Conservation (phyloP, 2,329 filamentous ascomycete species). For the Penicillium sp. region DNA sequence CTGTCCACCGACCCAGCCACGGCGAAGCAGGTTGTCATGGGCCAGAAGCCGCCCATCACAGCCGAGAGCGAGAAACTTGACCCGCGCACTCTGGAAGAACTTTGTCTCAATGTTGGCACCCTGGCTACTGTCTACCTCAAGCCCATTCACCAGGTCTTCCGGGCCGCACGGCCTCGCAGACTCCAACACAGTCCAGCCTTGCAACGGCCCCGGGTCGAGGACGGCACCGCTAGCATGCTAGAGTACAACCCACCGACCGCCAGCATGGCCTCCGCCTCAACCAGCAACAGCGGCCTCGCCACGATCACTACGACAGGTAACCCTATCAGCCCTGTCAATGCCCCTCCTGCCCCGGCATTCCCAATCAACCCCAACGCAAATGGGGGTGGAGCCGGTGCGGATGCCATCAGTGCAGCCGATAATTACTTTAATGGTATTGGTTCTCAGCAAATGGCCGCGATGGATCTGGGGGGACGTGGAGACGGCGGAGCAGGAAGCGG, state of each 20-base stretch:
- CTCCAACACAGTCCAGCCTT: slow-evolving; percentile 83
- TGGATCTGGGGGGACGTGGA: slow-evolving; percentile 68
- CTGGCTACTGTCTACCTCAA: slow-evolving; percentile 97
- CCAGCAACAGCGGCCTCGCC: slow-evolving; percentile 33
- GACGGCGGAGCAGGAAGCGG: slow-evolving; percentile 68
- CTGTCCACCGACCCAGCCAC: slow-evolving; percentile 87
- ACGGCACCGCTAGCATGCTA: slow-evolving; percentile 34
- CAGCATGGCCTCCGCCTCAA: slow-evolving; percentile 34
- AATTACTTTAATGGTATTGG: slow-evolving; percentile 84
- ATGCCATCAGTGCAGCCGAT: slow-evolving; percentile 82
- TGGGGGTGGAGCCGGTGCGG: slow-evolving; percentile 59
- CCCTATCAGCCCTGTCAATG: slow-evolving; percentile 35
- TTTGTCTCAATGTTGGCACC: slow-evolving; percentile 95
- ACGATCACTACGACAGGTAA: slow-evolving; percentile 38
- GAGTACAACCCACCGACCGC: slow-evolving; percentile 43
- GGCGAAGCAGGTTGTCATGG: slow-evolving; percentile 91
- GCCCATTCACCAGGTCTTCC: slow-evolving; percentile 95
- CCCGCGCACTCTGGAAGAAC: slow-evolving; percentile 87
- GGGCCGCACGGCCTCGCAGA: slow-evolving; percentile 77
- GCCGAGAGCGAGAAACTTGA: slow-evolving; percentile 95
- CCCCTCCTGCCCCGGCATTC: slow-evolving; percentile 30
- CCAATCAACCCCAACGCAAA: slow-evolving; percentile 70
- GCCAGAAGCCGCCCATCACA: slow-evolving; percentile 93
- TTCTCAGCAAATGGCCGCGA: slow-evolving; percentile 70
- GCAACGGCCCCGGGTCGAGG: slow-evolving; percentile 65